Evolutionary conservation across 1,139 yeast genomes (phyloP).

Genomic region (Taphrina deformans): DNA sequence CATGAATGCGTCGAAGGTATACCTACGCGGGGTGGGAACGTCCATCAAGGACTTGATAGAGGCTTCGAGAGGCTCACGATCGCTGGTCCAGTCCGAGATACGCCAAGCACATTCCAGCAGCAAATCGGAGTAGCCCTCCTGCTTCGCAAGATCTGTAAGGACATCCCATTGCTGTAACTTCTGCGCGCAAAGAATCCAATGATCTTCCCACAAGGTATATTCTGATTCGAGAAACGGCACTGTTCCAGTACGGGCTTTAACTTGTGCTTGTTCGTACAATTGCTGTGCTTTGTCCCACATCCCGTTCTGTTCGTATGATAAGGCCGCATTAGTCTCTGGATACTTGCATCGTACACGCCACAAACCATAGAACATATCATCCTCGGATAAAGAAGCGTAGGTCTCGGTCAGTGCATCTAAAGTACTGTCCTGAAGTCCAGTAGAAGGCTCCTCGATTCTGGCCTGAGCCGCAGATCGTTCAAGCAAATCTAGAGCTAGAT

Average conservation of each 20-base stretch:
- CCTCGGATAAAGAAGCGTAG: constrained; percentile 85
- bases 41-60: constrained; percentile 96
- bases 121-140: constrained; percentile 94
- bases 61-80: constrained; percentile 89
- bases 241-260: constrained; percentile 93
- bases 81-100: constrained; percentile 97
- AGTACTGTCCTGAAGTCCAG: constrained; percentile 72
- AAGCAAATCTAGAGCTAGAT: constrained; percentile 75
- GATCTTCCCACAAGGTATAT: constrained; percentile 96
- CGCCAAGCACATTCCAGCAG: constrained; percentile 98
- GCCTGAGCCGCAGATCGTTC: constrained; percentile 53
- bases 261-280: constrained; percentile 94
- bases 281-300: constrained; percentile 94
- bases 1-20: constrained; percentile 89
- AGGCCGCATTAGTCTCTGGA: constrained; percentile 85
- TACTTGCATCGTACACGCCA: constrained; percentile 97
- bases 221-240: constrained; percentile 95
- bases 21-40: constrained; percentile 96
- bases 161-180: constrained; percentile 98
- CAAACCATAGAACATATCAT: constrained; percentile 94
- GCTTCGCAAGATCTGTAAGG: constrained; percentile 91
- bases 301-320: constrained; percentile 93
- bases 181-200: constrained; percentile 96
- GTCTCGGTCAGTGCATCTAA: constrained; percentile 88
- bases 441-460: constrained; percentile 57